Conservation (phyloP, 495 filamentous ascomycete species). For the Penicillium herquei region DNA sequence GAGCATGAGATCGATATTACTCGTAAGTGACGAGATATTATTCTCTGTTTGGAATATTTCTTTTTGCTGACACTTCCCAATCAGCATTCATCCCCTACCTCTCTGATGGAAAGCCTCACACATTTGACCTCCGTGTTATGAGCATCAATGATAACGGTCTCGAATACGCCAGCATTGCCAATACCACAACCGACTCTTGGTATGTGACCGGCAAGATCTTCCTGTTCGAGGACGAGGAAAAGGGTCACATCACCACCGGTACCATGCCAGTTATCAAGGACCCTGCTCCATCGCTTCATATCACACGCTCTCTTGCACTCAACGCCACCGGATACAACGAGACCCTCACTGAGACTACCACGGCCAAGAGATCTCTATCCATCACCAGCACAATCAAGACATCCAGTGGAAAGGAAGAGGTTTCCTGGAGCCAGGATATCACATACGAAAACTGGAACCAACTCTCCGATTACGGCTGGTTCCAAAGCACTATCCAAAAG, state of each 20-base stretch:
- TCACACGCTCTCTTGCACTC: neutral
- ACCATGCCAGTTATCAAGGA: slow-evolving; percentile 1
- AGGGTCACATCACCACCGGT: neutral
- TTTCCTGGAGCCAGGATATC: neutral
- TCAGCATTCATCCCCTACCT: neutral
- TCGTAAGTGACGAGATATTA: neutral
- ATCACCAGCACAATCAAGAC: neutral
- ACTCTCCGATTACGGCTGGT: neutral
- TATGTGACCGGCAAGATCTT: neutral
- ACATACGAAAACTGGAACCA: neutral
- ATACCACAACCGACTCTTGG: neutral
- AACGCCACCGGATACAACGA: neutral
- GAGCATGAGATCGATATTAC: slow-evolving; percentile 2
- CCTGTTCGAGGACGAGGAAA: neutral
- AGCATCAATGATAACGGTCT: neutral
- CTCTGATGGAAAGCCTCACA: slow-evolving; percentile 2
- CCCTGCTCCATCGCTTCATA: neutral
- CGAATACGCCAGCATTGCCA: neutral
- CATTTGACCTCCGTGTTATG: neutral
- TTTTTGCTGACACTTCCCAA: too few species aligned
- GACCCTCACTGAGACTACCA: neutral
- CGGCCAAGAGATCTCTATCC: neutral
- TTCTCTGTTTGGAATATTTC: too few species aligned
- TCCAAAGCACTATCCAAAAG: neutral
- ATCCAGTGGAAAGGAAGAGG: neutral